A percentile compares a stretch with the other conserved stretches of the same genome.
These are phyloP conservation scores for Aspergillus ochraceoroseus DNA, from an alignment of 2,329 filamentous ascomycete species.

Conservation along the genomic window DNA sequence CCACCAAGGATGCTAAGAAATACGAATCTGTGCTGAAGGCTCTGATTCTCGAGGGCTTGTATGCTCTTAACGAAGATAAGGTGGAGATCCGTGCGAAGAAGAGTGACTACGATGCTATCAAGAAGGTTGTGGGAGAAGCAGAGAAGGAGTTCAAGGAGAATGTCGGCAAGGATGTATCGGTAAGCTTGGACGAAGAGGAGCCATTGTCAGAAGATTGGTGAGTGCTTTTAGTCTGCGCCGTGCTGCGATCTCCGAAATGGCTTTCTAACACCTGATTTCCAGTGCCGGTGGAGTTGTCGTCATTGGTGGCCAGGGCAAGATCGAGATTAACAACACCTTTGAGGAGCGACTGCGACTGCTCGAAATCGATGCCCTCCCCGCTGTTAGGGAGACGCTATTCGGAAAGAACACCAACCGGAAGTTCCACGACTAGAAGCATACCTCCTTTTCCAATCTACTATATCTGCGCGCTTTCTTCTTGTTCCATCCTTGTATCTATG, in stretches of 20 bases:
- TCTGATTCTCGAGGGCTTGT: conserved; percentile 82
- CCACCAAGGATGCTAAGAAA: conserved; percentile 52
- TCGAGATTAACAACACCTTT: conserved; percentile 97
- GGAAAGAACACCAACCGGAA: conserved; percentile 92
- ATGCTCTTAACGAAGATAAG: conserved; percentile 77
- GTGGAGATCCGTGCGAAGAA: conserved; percentile 70
- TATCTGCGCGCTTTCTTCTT: conserved; percentile 8
- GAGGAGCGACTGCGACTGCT: conserved; percentile 84
- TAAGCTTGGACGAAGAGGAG: conserved; percentile 72
- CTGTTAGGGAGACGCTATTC: conserved; percentile 79
- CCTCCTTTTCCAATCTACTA: conserved; percentile 10
- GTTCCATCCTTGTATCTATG: conserved; percentile 19
- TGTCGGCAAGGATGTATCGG: conserved; percentile 62
- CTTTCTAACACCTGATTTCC: not conserved
- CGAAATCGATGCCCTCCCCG: conserved; percentile 77
- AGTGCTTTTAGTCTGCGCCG: conserved; percentile 41
- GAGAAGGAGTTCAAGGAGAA: conserved; percentile 78
- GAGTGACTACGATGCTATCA: conserved; percentile 69
- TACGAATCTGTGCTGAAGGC: conserved; percentile 74
- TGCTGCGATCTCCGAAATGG: conserved; percentile 9
- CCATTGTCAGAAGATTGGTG: conserved; percentile 77
- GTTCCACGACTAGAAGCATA: conserved; percentile 70
- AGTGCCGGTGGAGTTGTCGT: conserved; percentile 82
- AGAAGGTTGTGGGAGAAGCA: conserved; percentile 73
- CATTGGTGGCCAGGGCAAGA: conserved; percentile 80